These are phyloP conservation scores for Fusarium beomiforme DNA, from an alignment of 2,329 filamentous ascomycete species.

Conservation along the genomic window DNA sequence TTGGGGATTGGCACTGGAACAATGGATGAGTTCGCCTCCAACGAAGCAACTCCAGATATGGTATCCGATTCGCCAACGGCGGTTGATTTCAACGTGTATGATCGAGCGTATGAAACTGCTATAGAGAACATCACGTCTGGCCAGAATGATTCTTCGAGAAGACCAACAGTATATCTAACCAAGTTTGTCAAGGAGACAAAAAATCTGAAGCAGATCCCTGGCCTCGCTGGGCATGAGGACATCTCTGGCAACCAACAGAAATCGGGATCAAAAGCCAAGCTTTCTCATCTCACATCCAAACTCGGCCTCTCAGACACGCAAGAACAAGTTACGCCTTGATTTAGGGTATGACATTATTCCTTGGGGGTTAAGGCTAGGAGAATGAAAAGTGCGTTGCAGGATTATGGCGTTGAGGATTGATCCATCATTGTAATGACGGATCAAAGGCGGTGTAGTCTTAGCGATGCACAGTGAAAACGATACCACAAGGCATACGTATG, in stretches of 20 bases:
- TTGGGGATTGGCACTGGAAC: slow-evolving; percentile 80
- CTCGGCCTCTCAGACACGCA: slow-evolving; percentile 30
- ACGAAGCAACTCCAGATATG: slow-evolving; percentile 55
- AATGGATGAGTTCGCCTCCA: slow-evolving; percentile 55
- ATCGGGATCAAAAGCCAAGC: slow-evolving; percentile 23
- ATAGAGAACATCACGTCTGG: slow-evolving; percentile 75
- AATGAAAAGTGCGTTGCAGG: slow-evolving; percentile 1
- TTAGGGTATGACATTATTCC: background rate
- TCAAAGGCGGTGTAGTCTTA: slow-evolving; percentile 6
- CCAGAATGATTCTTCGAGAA: slow-evolving; percentile 48
- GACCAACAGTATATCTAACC: slow-evolving; percentile 60
- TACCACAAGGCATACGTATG: background rate
- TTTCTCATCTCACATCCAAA: slow-evolving; percentile 38
- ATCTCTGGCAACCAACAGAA: slow-evolving; percentile 1
- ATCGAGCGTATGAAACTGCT: slow-evolving; percentile 80
- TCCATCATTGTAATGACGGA: background rate
- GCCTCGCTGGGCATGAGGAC: slow-evolving; percentile 43
- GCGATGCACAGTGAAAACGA: slow-evolving; percentile 1
- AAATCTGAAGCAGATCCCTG: slow-evolving; percentile 50
- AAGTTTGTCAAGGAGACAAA: slow-evolving; percentile 58
- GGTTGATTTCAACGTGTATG: slow-evolving; percentile 88
- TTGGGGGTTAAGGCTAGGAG: background rate
- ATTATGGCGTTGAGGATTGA: slow-evolving; percentile 6
- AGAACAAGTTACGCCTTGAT: background rate
- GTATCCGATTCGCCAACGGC: slow-evolving; percentile 87